Base-by-base conservation (phyloP, 129 eudicot species). In the Helichrysum umbraculigerum region DNA sequence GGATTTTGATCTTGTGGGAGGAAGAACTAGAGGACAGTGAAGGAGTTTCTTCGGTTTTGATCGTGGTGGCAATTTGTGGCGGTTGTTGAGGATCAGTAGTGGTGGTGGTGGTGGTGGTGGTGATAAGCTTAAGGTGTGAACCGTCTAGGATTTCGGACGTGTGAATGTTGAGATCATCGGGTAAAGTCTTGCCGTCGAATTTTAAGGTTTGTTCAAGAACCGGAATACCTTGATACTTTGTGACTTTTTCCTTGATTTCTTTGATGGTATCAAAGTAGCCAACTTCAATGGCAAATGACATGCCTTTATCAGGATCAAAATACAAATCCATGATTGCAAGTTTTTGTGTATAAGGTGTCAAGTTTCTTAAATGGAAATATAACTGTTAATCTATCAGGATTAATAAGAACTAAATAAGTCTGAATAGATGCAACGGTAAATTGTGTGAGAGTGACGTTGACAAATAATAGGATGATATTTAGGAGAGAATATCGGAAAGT, bases 181-280 rank as follows among this genome's bases (percentile, higher is more conserved):
- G 78, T 14, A 89, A 86, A 54, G 69, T 51, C n/a, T 81, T 85
- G 20, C 88, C 92, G 19, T 86, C 79, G 83, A 92, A 87, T 12
- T 82, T 30, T 17, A 92, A 81, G 76, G 88, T 86, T 78, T 92
- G 98, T 70, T 78, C 71, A 11, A 86, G 51, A n/a, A 78, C 68
- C 0, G 96, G 98, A 56, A 87, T 86, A 0, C 87, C 84, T n/a
- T 86, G 85, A 14, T 82, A 74, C 44, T 89, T 92, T 15, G 91
- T 73, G 59, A 89, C 74, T 79, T 89, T 89, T 59, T 92, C 91
- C 82, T 92, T 92, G 75, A 92, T 89, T 74, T 92, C 93, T 66
- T 76, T 71, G 30, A 92, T 81, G 16, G 90, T 85, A 64, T 92
- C 98, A 61, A 92, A 92, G 83, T 81, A 92, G 11, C 96, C 96